phyloP scores from a whole-genome alignment of 2,329 filamentous ascomycete species.

The Penicillium rolfsii region DNA sequence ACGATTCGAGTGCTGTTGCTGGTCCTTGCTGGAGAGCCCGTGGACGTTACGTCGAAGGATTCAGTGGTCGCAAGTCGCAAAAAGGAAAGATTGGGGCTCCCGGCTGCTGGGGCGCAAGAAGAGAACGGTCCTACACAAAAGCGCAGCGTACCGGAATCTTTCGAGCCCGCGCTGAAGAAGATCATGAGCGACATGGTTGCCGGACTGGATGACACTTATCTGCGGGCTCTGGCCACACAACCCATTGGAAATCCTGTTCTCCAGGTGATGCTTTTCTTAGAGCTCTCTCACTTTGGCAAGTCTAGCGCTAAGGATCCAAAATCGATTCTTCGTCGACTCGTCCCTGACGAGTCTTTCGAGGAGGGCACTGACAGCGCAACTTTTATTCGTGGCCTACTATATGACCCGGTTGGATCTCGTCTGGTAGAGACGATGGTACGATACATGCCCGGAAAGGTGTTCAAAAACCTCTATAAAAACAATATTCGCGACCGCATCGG shows the following conservation, averaged over 20 bases:
- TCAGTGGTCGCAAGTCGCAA: slow-evolving; percentile 86
- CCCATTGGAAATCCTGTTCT: slow-evolving; percentile 89
- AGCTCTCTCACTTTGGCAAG: slow-evolving; percentile 74
- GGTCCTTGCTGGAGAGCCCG: slow-evolving; percentile 78
- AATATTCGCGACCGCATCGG: slow-evolving; percentile 80
- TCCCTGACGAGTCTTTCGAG: slow-evolving; percentile 77
- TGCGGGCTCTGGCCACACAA: slow-evolving; percentile 83
- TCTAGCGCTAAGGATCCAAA: slow-evolving; percentile 65
- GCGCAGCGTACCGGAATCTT: slow-evolving; percentile 73
- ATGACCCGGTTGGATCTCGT: slow-evolving; percentile 87
- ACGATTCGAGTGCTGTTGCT: slow-evolving; percentile 83
- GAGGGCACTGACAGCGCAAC: slow-evolving; percentile 73
- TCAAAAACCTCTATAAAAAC: slow-evolving; percentile 82
- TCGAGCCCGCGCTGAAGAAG: slow-evolving; percentile 75
- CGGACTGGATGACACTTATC: slow-evolving; percentile 74
- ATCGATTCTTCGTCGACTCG: slow-evolving; percentile 73
- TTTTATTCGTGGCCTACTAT: slow-evolving; percentile 85
- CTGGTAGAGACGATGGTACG: slow-evolving; percentile 84
- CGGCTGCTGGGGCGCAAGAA: slow-evolving; percentile 54
- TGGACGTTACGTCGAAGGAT: slow-evolving; percentile 70
- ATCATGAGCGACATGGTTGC: slow-evolving; percentile 77
- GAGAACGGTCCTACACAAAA: slow-evolving; percentile 54
- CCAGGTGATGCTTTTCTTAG: slow-evolving; percentile 86
- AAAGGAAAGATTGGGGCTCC: slow-evolving; percentile 78
- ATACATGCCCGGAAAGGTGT: slow-evolving; percentile 80